Evolutionary conservation across 1,284 basidiomycete genomes (phyloP).

Genomic region (Boletus smithii): DNA sequence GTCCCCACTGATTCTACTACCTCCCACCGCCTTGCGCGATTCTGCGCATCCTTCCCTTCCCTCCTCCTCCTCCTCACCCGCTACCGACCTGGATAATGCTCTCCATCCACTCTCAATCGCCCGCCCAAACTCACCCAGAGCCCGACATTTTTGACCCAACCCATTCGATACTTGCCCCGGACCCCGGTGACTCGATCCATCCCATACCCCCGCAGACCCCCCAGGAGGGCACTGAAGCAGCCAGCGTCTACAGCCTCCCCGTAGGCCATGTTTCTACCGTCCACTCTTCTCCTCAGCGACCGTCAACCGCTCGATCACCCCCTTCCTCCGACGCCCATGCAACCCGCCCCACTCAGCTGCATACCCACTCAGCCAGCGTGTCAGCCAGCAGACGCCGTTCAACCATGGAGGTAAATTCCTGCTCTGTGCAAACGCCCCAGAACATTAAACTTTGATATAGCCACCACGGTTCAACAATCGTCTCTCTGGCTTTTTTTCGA

Average conservation of each 20-base stretch:
- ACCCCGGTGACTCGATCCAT: not conserved
- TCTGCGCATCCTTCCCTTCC: not conserved
- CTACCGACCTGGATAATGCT: too few relatives aligned
- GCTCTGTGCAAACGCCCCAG: slow-evolving; percentile 8
- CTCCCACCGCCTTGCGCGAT: not conserved
- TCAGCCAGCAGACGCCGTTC: slow-evolving; percentile 39
- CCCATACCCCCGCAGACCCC: slow-evolving; percentile 8
- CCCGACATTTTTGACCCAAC: not conserved
- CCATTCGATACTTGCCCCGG: not conserved
- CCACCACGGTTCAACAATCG: slow-evolving; percentile 64
- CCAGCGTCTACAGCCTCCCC: slow-evolving; percentile 59
- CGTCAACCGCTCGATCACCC: slow-evolving; percentile 28
- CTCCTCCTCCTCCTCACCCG: not conserved
- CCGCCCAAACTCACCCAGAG: too few relatives aligned
- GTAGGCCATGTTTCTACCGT: slow-evolving; percentile 46
- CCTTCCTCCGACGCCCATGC: slow-evolving; percentile 22
- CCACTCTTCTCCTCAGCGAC: slow-evolving; percentile 25
- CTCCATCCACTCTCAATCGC: too few relatives aligned
- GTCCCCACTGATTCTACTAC: slow-evolving; percentile 1
- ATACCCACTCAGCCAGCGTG: slow-evolving; percentile 15
- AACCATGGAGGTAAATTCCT: slow-evolving; percentile 42
- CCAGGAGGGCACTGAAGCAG: slow-evolving; percentile 38
- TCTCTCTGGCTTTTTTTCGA: slow-evolving; percentile 77
- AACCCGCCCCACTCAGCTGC: slow-evolving; percentile 24
- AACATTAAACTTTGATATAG: slow-evolving; percentile 26